A percentile compares a stretch with the other conserved stretches of the same genome.
Conservation (phyloP, 2,329 filamentous ascomycete genomes). For the Penicillium sp. region DNA sequence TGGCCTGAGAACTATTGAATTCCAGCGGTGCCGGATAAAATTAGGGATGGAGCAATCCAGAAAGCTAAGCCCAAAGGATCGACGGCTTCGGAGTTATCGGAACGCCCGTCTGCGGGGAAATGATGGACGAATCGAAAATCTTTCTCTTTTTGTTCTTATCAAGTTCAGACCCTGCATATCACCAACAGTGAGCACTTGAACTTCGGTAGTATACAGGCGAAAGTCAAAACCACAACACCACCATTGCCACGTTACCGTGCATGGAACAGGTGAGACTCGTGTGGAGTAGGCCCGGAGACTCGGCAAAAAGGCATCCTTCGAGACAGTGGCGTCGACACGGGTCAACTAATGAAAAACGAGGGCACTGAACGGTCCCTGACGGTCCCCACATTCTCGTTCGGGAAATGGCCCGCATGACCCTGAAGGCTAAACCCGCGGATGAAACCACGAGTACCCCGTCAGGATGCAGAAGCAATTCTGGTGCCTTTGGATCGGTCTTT, state of each 20-base stretch:
- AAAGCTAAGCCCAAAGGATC: not conserved
- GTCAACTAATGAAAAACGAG: not conserved
- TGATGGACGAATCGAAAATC: not conserved
- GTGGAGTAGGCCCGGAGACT: slow-evolving; percentile 1
- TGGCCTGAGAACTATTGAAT: not conserved
- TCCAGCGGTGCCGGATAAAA: not conserved
- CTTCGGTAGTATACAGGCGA: not conserved
- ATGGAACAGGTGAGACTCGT: slow-evolving; percentile 1
- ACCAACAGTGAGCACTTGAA: not conserved
- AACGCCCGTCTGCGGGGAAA: not conserved
- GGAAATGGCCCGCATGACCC: slow-evolving; percentile 6
- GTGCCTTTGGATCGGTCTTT: not conserved
- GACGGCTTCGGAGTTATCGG: not conserved
- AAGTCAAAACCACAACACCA: not conserved
- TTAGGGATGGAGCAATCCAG: not conserved
- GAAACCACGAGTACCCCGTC: slow-evolving; percentile 5
- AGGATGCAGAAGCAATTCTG: not conserved
- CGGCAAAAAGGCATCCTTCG: not conserved
- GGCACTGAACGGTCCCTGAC: not conserved
- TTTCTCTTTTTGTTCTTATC: not conserved
- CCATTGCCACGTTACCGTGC: slow-evolving; percentile 1
- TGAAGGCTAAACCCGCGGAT: slow-evolving; percentile 5
- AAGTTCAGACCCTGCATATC: not conserved
- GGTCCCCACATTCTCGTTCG: not conserved
- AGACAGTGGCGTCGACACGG: not conserved